phyloP scores from a whole-genome alignment of 306 rosid species.

The Ammopiptanthus mongolicus region DNA sequence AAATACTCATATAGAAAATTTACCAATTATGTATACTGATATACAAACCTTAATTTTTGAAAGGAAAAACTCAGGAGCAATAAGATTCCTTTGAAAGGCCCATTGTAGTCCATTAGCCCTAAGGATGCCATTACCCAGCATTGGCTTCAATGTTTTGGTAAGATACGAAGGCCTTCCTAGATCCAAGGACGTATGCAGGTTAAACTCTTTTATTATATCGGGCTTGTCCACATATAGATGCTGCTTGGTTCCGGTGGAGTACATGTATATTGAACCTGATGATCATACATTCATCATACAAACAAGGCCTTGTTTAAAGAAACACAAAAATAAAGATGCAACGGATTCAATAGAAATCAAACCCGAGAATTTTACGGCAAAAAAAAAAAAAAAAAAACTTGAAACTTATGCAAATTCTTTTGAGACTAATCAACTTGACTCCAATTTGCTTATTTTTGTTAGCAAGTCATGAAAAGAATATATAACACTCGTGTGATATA shows the following conservation, averaged over 20 bases:
- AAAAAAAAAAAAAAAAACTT: background rate
- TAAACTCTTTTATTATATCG: constrained; percentile 18
- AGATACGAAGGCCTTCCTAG: constrained; percentile 27
- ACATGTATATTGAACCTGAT: constrained; percentile 26
- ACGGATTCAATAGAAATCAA: background rate
- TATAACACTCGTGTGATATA: background rate
- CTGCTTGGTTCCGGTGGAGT: constrained; percentile 29
- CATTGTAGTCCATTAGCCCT: constrained; percentile 16
- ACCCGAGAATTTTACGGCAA: background rate
- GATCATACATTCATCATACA: background rate
- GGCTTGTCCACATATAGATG: constrained; percentile 26
- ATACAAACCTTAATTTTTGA: constrained; percentile 31
- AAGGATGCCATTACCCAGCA: constrained; percentile 29
- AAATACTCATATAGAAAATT: too few species aligned
- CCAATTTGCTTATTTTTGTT: too few species aligned
- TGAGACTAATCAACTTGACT: background rate
- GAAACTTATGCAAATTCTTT: background rate
- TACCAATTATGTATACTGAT: too few species aligned
- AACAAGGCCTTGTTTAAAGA: background rate
- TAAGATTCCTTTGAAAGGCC: constrained; percentile 33
- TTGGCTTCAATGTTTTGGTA: constrained; percentile 6
- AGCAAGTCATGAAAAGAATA: too few species aligned
- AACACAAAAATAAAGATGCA: background rate
- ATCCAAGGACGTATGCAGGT: constrained; percentile 2
- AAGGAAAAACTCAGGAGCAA: constrained; percentile 35